phyloP scores from a whole-genome alignment of 495 filamentous ascomycete species.

The Hyaloscypha variabilis region DNA sequence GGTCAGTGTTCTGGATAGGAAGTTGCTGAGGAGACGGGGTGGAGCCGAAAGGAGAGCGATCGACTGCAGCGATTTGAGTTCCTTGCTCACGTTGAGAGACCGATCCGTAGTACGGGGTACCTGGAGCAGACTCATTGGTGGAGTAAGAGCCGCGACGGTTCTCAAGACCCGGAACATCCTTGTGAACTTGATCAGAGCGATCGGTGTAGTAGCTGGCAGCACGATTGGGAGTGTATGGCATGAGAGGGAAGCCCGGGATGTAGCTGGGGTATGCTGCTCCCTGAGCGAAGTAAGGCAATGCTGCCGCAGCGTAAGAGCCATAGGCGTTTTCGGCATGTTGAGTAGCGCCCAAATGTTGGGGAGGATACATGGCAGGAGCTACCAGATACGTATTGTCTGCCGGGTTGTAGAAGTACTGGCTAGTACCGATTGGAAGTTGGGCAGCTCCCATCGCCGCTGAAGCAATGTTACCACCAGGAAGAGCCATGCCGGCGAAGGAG shows the following conservation, averaged over 20 bases:
- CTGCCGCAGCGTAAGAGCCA: conserved; percentile 17
- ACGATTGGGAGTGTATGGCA: conserved; percentile 53
- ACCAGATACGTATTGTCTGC: conserved; percentile 42
- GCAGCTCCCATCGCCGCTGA: conserved; percentile 30
- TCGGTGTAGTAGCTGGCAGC: conserved; percentile 32
- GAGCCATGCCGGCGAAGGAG: conserved; percentile 42
- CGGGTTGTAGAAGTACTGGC: conserved; percentile 37
- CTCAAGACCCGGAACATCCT: conserved; percentile 59
- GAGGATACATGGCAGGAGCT: conserved; percentile 32
- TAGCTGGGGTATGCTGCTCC: conserved; percentile 38
- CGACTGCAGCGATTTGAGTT: conserved; percentile 56
- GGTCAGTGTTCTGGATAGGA: conserved; percentile 39
- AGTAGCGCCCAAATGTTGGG: conserved; percentile 24
- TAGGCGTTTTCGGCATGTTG: conserved; percentile 31
- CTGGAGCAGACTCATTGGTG: conserved; percentile 68
- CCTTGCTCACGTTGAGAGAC: conserved; percentile 53
- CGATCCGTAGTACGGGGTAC: conserved; percentile 59
- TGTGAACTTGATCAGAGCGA: conserved; percentile 38
- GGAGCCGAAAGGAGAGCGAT: conserved; percentile 61
- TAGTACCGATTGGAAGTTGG: conserved; percentile 27
- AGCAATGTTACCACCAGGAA: conserved; percentile 38
- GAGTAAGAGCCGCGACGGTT: conserved; percentile 68
- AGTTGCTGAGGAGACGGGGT: conserved; percentile 68
- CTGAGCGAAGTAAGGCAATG: conserved; percentile 33
- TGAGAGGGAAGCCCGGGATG: conserved; percentile 37